Conservation (phyloP, 352 stramenopile species). For the Globisporangium alternatum region DNA sequence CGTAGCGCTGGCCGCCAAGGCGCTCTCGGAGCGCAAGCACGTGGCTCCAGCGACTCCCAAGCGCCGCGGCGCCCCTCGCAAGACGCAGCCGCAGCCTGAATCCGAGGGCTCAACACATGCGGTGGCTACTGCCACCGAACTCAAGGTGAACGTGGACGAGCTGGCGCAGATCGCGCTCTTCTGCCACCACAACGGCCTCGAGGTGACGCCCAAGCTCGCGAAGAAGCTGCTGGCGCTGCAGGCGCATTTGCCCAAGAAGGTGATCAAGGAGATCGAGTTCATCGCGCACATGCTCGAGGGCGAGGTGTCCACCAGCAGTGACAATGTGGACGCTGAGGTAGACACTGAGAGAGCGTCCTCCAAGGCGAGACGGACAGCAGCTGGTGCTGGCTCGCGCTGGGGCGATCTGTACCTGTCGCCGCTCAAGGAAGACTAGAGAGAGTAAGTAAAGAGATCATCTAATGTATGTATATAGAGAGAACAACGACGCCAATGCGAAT, state of each 20-base stretch:
- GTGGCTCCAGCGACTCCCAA: slow-evolving; percentile 10
- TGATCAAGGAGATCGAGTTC: slow-evolving; percentile 47
- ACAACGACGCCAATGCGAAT: background rate
- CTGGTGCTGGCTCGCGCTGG: slow-evolving; percentile 25
- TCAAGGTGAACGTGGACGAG: slow-evolving; percentile 36
- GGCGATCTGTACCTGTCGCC: slow-evolving; percentile 33
- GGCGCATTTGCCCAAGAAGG: slow-evolving; percentile 30
- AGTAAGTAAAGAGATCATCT: slow-evolving; percentile 10
- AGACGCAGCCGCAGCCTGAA: background rate
- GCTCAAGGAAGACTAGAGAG: slow-evolving; percentile 19
- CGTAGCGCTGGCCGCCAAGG: slow-evolving; percentile 22
- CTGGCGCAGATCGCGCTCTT: slow-evolving; percentile 52
- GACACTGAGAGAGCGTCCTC: slow-evolving; percentile 3
- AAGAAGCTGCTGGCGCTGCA: slow-evolving; percentile 42
- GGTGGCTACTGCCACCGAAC: slow-evolving; percentile 6
- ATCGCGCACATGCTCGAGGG: slow-evolving; percentile 29
- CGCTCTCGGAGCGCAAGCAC: slow-evolving; percentile 23
- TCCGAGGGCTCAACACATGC: background rate
- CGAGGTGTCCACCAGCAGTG: slow-evolving; percentile 4
- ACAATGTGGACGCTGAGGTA: background rate
- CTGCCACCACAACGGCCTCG: slow-evolving; percentile 49
- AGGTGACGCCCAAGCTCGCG: slow-evolving; percentile 34
- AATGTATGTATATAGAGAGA: slow-evolving; percentile 18
- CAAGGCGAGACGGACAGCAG: slow-evolving; percentile 1
- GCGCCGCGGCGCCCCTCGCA: slow-evolving; percentile 24